Evolutionary conservation across 495 filamentous ascomycete genomes (phyloP).

Genomic region (Lepidopterella palustris): DNA sequence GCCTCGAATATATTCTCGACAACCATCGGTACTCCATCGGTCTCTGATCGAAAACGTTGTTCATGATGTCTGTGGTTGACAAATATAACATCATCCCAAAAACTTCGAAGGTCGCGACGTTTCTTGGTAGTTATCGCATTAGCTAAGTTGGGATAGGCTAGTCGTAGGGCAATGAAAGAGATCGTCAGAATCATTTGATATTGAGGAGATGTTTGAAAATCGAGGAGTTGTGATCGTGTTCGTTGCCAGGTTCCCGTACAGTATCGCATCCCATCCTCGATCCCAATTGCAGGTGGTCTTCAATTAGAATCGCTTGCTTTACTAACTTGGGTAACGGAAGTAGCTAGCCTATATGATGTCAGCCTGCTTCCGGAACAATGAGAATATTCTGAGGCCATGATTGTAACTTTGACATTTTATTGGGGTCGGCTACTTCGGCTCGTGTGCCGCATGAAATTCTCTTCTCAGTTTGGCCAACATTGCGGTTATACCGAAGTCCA

Average conservation of each 20-base stretch:
- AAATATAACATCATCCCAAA: not conserved
- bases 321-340: not conserved
- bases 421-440: not conserved
- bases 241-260: not conserved
- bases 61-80: not conserved
- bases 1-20: not conserved
- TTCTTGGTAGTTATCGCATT: not conserved
- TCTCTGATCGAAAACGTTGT: not conserved
- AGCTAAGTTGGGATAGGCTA: not conserved
- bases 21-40: not conserved
- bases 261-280: not conserved
- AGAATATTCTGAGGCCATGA: not conserved
- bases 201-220: not conserved
- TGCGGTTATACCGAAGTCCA: no score
- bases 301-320: not conserved
- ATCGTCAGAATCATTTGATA: not conserved
- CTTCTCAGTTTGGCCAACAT: not conserved
- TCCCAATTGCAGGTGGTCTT: not conserved
- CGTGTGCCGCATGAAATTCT: not conserved
- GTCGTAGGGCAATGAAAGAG: not conserved
- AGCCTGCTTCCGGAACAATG: not conserved
- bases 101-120: not conserved
- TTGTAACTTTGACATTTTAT: not conserved
- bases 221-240: not conserved
- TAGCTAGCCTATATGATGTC: not conserved